Evolutionary conservation across 495 filamentous ascomycete genomes (phyloP).

Genomic region (Penicillium subrubescens): DNA sequence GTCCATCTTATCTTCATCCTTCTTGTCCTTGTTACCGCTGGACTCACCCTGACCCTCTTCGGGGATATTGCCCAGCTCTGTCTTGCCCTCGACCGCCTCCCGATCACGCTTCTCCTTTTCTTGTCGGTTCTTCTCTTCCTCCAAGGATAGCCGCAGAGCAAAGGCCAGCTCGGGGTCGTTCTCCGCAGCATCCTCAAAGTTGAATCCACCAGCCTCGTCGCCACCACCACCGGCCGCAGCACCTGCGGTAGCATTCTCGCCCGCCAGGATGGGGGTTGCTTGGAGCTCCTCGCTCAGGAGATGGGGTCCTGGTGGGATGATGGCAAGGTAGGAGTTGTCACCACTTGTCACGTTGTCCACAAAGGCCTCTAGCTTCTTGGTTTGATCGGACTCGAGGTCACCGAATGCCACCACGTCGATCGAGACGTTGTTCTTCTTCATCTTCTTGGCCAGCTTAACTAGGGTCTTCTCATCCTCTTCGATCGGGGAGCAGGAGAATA

Average conservation of each 20-base stretch:
- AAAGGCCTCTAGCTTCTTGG: slow-evolving; percentile 89
- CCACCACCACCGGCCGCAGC: slow-evolving; percentile 56
- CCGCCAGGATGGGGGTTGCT: slow-evolving; percentile 84
- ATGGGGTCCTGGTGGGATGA: slow-evolving; percentile 88
- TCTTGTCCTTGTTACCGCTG: slow-evolving; percentile 64
- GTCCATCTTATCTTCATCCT: slow-evolving; percentile 82
- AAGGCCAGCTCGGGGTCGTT: slow-evolving; percentile 89
- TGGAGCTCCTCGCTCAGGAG: slow-evolving; percentile 91
- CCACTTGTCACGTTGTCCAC: slow-evolving; percentile 86
- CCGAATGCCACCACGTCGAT: slow-evolving; percentile 95
- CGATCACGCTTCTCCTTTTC: slow-evolving; percentile 79
- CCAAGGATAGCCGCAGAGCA: slow-evolving; percentile 95
- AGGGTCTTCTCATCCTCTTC: slow-evolving; percentile 85
- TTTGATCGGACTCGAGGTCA: slow-evolving; percentile 86
- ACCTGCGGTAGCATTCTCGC: slow-evolving; percentile 61
- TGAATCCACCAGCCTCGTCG: slow-evolving; percentile 73
- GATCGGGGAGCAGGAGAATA: slow-evolving; percentile 92
- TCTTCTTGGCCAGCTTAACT: slow-evolving; percentile 89
- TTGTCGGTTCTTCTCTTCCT: slow-evolving; percentile 93
- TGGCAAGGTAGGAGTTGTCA: slow-evolving; percentile 86
- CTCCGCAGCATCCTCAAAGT: slow-evolving; percentile 58
- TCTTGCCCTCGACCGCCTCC: slow-evolving; percentile 70
- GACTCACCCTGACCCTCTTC: slow-evolving; percentile 80
- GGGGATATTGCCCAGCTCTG: slow-evolving; percentile 73
- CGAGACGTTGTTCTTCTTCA: slow-evolving; percentile 93